Evolutionary conservation across 345 rosid genomes (phyloP).

Genomic region (Hirschfeldia incana): DNA sequence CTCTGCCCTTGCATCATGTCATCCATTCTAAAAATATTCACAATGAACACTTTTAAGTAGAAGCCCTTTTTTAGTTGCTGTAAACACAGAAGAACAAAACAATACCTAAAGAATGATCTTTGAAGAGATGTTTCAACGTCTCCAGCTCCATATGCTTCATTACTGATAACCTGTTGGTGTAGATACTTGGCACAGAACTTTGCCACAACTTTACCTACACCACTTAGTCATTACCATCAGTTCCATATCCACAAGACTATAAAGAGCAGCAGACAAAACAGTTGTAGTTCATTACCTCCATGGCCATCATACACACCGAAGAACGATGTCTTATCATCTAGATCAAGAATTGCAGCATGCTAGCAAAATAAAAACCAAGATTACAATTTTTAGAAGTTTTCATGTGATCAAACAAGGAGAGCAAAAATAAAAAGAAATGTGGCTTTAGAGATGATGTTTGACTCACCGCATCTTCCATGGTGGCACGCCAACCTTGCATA

Average conservation of each 20-base stretch:
- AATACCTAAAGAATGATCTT: conserved; percentile 71
- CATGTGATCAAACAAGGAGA: not conserved
- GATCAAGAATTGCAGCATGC: conserved; percentile 72
- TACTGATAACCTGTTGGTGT: conserved; percentile 67
- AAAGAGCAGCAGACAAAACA: not conserved
- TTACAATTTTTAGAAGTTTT: not conserved
- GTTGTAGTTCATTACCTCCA: conserved; percentile 58
- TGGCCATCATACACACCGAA: conserved; percentile 91
- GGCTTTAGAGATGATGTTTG: not conserved
- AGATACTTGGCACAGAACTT: conserved; percentile 87
- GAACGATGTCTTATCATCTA: conserved; percentile 68
- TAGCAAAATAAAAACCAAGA: conserved; percentile 14
- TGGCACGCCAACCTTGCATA: conserved; percentile 91
- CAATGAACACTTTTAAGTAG: not conserved
- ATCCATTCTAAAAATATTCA: conserved; percentile 65
- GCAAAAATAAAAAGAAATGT: too few species aligned
- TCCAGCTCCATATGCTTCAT: conserved; percentile 68
- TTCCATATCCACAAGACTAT: not conserved
- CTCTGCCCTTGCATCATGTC: conserved; percentile 94
- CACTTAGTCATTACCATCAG: not conserved
- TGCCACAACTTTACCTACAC: conserved; percentile 76
- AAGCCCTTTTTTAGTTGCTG: not conserved
- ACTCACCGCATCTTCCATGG: conserved; percentile 93
- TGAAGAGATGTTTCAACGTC: conserved; percentile 67
- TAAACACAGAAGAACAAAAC: not conserved